A percentile compares a stretch with the other conserved stretches of the same genome.
phyloP scores from a whole-genome alignment of 176 grass and related monocot genomes.

The Chloris gayana region DNA sequence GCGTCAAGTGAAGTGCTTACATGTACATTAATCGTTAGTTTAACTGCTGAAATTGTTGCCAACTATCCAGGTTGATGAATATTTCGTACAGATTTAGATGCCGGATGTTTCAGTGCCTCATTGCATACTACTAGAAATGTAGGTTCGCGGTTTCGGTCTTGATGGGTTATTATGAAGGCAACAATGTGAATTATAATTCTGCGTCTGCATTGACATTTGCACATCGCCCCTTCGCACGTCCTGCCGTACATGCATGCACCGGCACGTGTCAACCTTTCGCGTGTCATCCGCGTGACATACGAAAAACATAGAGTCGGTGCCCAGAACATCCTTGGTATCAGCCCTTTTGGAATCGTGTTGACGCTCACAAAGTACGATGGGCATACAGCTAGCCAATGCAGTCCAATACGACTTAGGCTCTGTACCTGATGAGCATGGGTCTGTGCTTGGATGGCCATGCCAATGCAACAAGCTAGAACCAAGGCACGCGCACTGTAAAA shows the following conservation, averaged over 20 bases:
- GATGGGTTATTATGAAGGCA: too few relatives aligned
- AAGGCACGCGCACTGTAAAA: neutral
- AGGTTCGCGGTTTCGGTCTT: neutral
- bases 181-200: too few relatives aligned
- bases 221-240: neutral
- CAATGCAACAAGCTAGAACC: neutral
- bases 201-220: neutral
- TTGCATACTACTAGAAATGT: neutral
- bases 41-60: neutral
- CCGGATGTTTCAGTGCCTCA: neutral
- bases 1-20: conserved; percentile 18
- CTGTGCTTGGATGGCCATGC: neutral
- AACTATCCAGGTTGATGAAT: neutral
- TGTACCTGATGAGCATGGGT: neutral
- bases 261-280: too few relatives aligned
- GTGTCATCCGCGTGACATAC: too few relatives aligned
- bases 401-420: neutral
- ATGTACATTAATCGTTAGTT: neutral
- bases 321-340: neutral
- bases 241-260: neutral
- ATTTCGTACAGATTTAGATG: neutral
- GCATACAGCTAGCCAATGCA: too few relatives aligned
- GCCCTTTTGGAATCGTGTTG: neutral
- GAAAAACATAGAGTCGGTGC: neutral
- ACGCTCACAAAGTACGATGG: neutral